Base-by-base conservation (phyloP, 768 basidiomycete species). In the Epithele typhae region DNA sequence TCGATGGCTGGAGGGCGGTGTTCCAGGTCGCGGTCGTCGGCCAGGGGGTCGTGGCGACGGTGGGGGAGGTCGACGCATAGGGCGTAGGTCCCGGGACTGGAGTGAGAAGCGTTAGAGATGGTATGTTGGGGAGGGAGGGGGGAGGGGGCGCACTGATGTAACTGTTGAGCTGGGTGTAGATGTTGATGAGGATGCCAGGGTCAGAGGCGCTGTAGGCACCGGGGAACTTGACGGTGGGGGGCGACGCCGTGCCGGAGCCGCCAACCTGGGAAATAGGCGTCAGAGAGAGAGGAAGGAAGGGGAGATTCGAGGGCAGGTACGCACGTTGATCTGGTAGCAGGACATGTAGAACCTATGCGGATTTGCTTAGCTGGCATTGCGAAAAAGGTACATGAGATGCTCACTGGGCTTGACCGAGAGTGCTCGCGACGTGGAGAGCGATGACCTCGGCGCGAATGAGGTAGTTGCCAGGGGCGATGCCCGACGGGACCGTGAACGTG, bases 381-480 rank as follows among this genome's bases (percentile, higher is more conserved):
- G 11, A 32, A n/a, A 6, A 36, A 11, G 35, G 7, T 36, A 17
- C 9, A 19, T 8, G 18, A 7, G 17, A 14, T 2, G 55, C 65
- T 50, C 48, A 68, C 65, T 72, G 80, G 63, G 79, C 61, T 27
- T 67, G 69, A 21, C 57, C 52, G 9, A 53, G 32, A 48, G 67
- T 46, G 54, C 76, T 73, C 41, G 80, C 79, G 37, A 79, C 79
- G 55, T 75, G 74, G 19, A 76, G 67, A 46, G 73, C 73, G 51
- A 72, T 74, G 39, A 72, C 72, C 56, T 75, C 74, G 22, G 73
- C 70, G 40, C 72, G 75, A 53, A 82, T 72, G 24, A 74, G 63
- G 53, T 75, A 75, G 53, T 75, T 60, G 9, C 74, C 74, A 33
- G 71, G 64, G 3, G 68, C 66, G 48, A 75, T 68, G 43, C 60